These are phyloP conservation scores for Tuber melanosporum DNA, from an alignment of 495 filamentous ascomycete species.

Conservation along the genomic window DNA sequence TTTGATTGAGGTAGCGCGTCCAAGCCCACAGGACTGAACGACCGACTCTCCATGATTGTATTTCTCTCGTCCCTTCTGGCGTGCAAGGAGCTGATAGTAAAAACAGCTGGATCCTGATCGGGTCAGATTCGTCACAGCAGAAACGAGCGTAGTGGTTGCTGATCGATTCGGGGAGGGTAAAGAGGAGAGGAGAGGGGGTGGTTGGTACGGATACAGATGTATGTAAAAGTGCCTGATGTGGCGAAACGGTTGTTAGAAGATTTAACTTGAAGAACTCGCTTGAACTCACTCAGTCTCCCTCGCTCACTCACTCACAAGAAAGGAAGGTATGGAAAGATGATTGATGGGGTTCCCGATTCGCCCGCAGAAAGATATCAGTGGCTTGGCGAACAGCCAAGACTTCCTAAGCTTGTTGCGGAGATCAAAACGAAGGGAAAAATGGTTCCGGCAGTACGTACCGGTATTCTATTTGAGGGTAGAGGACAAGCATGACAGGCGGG, in stretches of 20 bases:
- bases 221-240: neutral
- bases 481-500: neutral
- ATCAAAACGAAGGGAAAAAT: neutral
- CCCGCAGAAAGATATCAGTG: neutral
- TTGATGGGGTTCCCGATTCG: neutral
- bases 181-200: neutral
- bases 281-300: neutral
- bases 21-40: constrained; percentile 12
- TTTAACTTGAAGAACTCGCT: neutral
- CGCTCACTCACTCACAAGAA: neutral
- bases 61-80: neutral
- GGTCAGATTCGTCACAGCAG: constrained; percentile 4
- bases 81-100: neutral
- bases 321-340: neutral
- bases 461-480: neutral
- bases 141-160: neutral
- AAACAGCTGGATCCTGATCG: constrained; percentile 33
- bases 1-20: constrained; percentile 18
- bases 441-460: too few relatives aligned
- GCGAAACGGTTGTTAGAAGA: neutral
- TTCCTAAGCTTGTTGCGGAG: neutral
- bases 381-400: neutral
- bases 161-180: neutral
- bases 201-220: neutral
- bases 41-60: constrained; percentile 29